Conservation (phyloP, 331 rosid species). For the Cucumis variabilis region DNA sequence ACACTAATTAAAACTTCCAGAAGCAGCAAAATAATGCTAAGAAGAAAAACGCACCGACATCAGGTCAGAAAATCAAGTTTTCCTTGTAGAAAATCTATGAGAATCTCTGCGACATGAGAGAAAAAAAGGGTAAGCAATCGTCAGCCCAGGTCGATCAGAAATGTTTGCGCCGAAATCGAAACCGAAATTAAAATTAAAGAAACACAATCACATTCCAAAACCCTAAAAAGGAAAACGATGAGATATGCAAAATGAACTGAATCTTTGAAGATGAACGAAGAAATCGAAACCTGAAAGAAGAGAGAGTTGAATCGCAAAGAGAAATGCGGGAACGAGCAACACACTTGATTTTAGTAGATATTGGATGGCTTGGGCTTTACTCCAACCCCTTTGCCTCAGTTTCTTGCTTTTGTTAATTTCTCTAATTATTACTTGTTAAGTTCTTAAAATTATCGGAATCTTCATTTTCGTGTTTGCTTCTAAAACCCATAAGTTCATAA, state of each 20-base stretch:
- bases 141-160: background rate
- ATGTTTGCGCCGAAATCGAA: background rate
- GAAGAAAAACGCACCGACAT: conserved; percentile 33
- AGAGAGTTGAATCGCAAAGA: background rate
- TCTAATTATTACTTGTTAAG: background rate
- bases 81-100: background rate
- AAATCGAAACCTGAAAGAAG: conserved; percentile 23
- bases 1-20: background rate
- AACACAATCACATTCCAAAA: background rate
- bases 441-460: background rate
- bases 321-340: background rate
- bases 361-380: conserved; percentile 31
- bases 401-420: background rate
- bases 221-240: background rate
- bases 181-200: background rate
- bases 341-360: background rate
- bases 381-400: conserved; percentile 14
- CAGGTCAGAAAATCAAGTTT: background rate
- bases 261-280: background rate
- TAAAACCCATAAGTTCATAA: background rate
- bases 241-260: background rate
- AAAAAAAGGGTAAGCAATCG: background rate
- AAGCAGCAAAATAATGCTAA: background rate
- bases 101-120: background rate
- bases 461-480: background rate